Evolutionary conservation across 768 basidiomycete genomes (phyloP).

Genomic region (Tricholoma hemisulphureum): DNA sequence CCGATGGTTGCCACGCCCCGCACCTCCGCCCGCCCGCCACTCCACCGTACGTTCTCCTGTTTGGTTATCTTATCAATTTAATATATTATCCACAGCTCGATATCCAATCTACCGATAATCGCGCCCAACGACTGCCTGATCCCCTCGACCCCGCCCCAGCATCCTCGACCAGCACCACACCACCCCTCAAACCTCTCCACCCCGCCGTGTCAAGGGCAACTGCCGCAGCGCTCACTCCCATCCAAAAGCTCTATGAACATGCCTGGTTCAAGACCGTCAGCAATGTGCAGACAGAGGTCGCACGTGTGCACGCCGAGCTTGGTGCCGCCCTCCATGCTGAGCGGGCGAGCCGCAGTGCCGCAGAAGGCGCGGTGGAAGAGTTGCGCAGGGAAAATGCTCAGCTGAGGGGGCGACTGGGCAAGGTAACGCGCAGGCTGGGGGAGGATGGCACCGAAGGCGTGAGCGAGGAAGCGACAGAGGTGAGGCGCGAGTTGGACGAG

Average conservation of each 20-base stretch:
- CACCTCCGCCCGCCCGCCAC: too few relatives aligned
- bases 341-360: neutral
- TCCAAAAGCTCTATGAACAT: constrained; percentile 17
- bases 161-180: neutral
- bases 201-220: constrained; percentile 8
- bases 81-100: too few relatives aligned
- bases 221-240: constrained; percentile 12
- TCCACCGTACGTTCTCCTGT: too few relatives aligned
- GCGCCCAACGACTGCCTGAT: too few relatives aligned
- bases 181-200: constrained; percentile 1
- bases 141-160: neutral
- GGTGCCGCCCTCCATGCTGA: constrained; percentile 7
- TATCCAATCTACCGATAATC: too few relatives aligned
- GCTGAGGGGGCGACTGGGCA: constrained; percentile 9
- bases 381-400: constrained; percentile 2
- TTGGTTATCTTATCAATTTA: too few relatives aligned
- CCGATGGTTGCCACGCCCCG: too few relatives aligned
- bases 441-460: neutral
- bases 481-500: constrained; percentile 14
- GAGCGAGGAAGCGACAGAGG: constrained; percentile 6
- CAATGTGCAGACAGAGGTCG: constrained; percentile 20
- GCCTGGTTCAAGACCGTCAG: constrained; percentile 17
- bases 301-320: constrained; percentile 15
- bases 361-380: neutral
- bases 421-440: neutral